Base-by-base conservation (phyloP, 164 flowering plant species). In the Annona cherimola region DNA sequence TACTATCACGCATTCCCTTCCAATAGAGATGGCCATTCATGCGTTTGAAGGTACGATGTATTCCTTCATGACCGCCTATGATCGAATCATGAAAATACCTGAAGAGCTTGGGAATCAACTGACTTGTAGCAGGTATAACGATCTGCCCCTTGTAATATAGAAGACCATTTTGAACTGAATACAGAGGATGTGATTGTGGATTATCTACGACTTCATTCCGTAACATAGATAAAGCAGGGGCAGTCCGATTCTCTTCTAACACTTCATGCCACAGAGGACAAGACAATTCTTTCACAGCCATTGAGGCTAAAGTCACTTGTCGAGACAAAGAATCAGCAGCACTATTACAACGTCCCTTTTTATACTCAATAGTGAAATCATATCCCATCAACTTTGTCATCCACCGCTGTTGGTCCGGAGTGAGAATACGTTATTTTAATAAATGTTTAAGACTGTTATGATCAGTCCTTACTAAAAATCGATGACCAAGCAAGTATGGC, bases 371-470 rank as follows among this genome's bases (percentile, higher is more conserved):
- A 3, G 3, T 65, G 41, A n/a, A 60, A 14, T 70, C 72, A 42
- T 18, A 69, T 5, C 72, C 72, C 45, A 59, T 5, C 5, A 70
- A 26, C 18, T 70, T 69, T 5, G 65, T 20, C 3, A 40, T 8
- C 64, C 72, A 69, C 26, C 59, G 39, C 20, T 70, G 71, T 70
- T 70, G 72, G 12, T 39, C 35, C 5, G 4, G 45, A 18, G 63
- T 57, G 8, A 26, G 4, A 12, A 70, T 18, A 20, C 35, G 40
- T 46, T 70, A 50, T 18, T 70, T 65, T 4, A 69, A 26, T 2
- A 69, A n/a, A 55, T 16, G 0, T 45, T 55, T 69, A 41, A 69
- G 20, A 39, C 64, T 70, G 16, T 59, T 0, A 5, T 70, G 72
- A n/a, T 70, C 54, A 3, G 63, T 70, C 9, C 3, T 5, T 18